Evolutionary conservation across 2,329 filamentous ascomycete genomes (phyloP).

Genomic region (Alternaria brassicicola): DNA sequence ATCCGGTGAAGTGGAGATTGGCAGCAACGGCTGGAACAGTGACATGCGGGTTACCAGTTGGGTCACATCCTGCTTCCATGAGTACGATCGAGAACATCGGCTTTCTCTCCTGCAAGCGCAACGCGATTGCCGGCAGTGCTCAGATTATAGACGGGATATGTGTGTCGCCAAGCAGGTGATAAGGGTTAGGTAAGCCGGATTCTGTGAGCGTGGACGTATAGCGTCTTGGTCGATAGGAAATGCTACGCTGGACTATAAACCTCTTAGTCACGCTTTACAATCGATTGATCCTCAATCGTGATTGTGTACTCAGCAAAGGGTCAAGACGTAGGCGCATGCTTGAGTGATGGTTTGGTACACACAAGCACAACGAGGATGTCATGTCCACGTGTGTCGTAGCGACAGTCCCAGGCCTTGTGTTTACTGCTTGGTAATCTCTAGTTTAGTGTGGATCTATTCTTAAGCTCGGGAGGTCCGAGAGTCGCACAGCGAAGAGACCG

Average conservation of each 20-base stretch:
- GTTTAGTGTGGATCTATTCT: no score
- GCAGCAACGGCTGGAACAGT: slow-evolving; percentile 24
- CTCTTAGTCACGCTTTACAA: not conserved
- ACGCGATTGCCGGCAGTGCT: slow-evolving; percentile 41
- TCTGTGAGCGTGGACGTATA: not conserved
- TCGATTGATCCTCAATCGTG: no score
- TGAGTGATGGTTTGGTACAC: no score
- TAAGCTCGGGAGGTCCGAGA: no score
- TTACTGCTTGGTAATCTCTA: not conserved
- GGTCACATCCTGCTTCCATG: slow-evolving; percentile 43
- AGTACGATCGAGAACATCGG: slow-evolving; percentile 32
- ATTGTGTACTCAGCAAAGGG: not conserved
- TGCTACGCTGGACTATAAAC: not conserved
- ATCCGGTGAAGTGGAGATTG: slow-evolving; percentile 31
- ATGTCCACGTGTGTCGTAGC: not conserved
- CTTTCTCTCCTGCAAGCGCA: slow-evolving; percentile 32
- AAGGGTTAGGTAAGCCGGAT: not conserved
- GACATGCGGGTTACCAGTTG: slow-evolving; percentile 19
- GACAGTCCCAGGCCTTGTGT: not conserved
- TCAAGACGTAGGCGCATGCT: not conserved
- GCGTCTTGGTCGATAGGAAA: not conserved
- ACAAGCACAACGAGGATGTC: not conserved
- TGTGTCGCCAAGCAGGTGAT: not conserved
- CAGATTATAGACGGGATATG: not conserved
- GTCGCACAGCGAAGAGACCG: no score